A percentile compares a stretch with the other conserved stretches of the same genome.
These are phyloP conservation scores for Coniochaeta ligniaria DNA, from an alignment of 2,329 filamentous ascomycete genomes.

Conservation along the genomic window DNA sequence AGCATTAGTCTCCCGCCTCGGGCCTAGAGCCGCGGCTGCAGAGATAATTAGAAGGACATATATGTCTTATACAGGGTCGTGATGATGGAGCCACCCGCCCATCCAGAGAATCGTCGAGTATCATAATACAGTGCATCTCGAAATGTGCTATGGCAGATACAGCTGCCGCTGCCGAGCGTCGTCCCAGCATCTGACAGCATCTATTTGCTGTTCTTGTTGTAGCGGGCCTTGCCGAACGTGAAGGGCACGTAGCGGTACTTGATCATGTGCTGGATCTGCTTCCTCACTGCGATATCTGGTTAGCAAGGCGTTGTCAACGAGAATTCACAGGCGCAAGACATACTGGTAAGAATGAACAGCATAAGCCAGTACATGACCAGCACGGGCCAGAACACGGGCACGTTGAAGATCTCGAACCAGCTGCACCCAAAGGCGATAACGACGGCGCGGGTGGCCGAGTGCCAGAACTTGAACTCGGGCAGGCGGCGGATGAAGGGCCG, in stretches of 20 bases:
- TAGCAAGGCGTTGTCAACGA: neutral
- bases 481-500: conserved; percentile 91
- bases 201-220: conserved; percentile 55
- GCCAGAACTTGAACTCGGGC: conserved; percentile 99
- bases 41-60: conserved; percentile 5
- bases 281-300: conserved; percentile 66
- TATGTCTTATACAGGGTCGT: conserved; percentile 4
- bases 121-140: conserved; percentile 3
- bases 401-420: conserved; percentile 91
- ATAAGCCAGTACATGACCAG: conserved; percentile 99
- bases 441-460: conserved; percentile 85
- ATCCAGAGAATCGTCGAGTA: neutral
- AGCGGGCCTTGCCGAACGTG: conserved; percentile 81
- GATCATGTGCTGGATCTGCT: conserved; percentile 99
- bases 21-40: neutral
- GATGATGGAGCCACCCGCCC: neutral
- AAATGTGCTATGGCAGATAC: neutral
- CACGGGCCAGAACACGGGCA: conserved; percentile 98
- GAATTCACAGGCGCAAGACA: conserved; percentile 22
- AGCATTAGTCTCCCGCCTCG: conserved; percentile 1
- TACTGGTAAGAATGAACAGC: conserved; percentile 90
- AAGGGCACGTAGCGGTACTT: conserved; percentile 99
- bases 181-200: conserved; percentile 10
- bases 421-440: conserved; percentile 77
- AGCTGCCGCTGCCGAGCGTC: neutral